Conservation (phyloP, 1,284 basidiomycete genomes). For the Paramarasmius palmivorus region DNA sequence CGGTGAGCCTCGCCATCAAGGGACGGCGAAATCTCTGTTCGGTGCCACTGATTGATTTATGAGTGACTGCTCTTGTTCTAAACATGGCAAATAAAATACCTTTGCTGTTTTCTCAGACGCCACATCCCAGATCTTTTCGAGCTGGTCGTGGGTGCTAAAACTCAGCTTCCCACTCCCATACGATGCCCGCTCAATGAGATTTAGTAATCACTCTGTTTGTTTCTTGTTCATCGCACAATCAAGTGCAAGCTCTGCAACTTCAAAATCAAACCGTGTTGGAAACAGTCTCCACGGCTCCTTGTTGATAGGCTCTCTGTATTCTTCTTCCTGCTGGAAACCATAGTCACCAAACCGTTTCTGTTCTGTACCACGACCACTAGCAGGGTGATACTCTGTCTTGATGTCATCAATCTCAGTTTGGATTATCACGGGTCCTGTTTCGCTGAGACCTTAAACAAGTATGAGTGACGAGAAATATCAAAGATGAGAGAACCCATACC, state of each 20-base stretch:
- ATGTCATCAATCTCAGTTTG: too few relatives aligned
- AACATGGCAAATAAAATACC: neutral
- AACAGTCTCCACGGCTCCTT: neutral
- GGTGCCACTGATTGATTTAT: neutral
- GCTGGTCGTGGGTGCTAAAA: neutral
- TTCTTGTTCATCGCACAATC: neutral
- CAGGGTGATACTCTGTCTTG: neutral
- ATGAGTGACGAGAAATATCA: too few relatives aligned
- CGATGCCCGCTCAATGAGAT: neutral
- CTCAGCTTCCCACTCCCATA: neutral
- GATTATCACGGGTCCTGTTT: too few relatives aligned
- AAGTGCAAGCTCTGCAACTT: neutral
- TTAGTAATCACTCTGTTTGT: neutral
- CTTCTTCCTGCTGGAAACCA: neutral
- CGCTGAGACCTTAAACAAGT: too few relatives aligned
- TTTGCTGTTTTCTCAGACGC: neutral
- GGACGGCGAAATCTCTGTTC: slow-evolving; percentile 1
- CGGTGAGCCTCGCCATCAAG: slow-evolving; percentile 10
- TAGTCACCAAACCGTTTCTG: neutral
- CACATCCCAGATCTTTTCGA: neutral
- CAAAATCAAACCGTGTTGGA: neutral
- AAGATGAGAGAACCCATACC: too few relatives aligned
- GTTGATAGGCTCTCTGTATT: neutral
- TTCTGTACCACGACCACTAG: neutral
- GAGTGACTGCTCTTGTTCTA: too few relatives aligned